Evolutionary conservation across 495 filamentous ascomycete species (phyloP).

Genomic region (Hypomontagnella monticulosa): DNA sequence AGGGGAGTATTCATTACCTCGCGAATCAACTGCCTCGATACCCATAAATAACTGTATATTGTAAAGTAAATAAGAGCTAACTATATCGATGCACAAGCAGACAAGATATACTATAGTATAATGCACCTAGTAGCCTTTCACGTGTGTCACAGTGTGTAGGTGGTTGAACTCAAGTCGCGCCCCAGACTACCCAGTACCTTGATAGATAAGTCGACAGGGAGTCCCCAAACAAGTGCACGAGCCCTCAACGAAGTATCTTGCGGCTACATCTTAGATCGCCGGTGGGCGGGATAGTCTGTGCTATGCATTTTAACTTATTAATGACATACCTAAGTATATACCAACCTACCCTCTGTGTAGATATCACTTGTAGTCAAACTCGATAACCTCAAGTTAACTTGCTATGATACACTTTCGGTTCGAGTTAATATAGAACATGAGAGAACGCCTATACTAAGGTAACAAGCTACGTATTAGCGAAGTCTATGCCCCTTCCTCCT

Average conservation of each 20-base stretch:
- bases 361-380: no score
- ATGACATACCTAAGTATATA: no score
- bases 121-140: no score
- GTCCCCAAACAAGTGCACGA: slow-evolving; percentile 2
- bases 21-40: slow-evolving; percentile 5
- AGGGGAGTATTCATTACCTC: slow-evolving; percentile 32
- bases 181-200: not conserved
- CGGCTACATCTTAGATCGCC: slow-evolving; percentile 20
- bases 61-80: slow-evolving; percentile 2
- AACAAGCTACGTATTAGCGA: not conserved
- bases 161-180: slow-evolving; percentile 9
- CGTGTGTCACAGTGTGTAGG: no score
- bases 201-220: not conserved
- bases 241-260: slow-evolving; percentile 4
- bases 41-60: not conserved
- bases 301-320: no score
- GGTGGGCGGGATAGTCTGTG: slow-evolving; percentile 11
- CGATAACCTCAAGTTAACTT: no score
- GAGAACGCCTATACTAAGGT: no score
- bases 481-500: not conserved
- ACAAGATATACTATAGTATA: slow-evolving; percentile 6
- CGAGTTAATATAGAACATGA: no score
- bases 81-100: no score
- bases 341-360: not conserved
- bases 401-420: no score